Evolutionary conservation across 192 early-diverging fungal genomes (phyloP).

Genomic region (Physocladia obscura): DNA sequence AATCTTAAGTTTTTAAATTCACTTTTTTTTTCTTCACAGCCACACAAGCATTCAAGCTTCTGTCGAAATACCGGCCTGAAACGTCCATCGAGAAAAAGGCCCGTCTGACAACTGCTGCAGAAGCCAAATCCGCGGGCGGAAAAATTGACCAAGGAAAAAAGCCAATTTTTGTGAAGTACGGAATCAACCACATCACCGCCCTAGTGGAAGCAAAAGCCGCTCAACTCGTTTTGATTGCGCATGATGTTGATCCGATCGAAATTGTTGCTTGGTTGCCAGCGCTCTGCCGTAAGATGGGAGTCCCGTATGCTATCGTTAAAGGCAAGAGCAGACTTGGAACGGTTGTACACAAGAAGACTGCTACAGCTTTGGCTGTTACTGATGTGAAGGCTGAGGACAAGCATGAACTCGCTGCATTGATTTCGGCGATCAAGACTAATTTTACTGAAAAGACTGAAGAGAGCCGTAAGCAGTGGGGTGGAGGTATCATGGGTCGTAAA

Average conservation of each 20-base stretch:
- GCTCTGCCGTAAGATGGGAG: slow-evolving; percentile 99
- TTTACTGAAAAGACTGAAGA: slow-evolving; percentile 95
- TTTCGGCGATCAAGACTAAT: slow-evolving; percentile 91
- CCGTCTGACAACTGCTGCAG: slow-evolving; percentile 85
- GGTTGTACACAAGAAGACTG: slow-evolving; percentile 99
- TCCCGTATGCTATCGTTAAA: slow-evolving; percentile 99
- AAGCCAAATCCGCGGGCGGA: slow-evolving; percentile 80
- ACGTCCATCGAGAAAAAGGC: slow-evolving; percentile 93
- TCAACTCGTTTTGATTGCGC: slow-evolving; percentile 96
- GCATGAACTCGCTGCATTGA: slow-evolving; percentile 78
- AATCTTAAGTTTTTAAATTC: not conserved
- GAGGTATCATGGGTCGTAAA: slow-evolving; percentile 82
- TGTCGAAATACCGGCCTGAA: slow-evolving; percentile 99
- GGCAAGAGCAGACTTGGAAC: slow-evolving; percentile 97
- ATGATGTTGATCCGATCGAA: slow-evolving; percentile 99
- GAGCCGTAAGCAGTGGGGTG: slow-evolving; percentile 92
- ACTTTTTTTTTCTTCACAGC: slow-evolving; percentile 47
- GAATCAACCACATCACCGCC: slow-evolving; percentile 99
- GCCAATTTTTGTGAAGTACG: slow-evolving; percentile 96
- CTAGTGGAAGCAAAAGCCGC: slow-evolving; percentile 99
- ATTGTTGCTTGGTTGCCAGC: slow-evolving; percentile 98
- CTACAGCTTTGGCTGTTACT: slow-evolving; percentile 92
- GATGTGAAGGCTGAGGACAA: slow-evolving; percentile 97
- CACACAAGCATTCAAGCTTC: slow-evolving; percentile 95
- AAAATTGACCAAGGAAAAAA: slow-evolving; percentile 86